Percentiles rank a stretch among this genome's conserved stretches.
These are phyloP conservation scores for Tolypocladium tropicale DNA, from an alignment of 2,329 filamentous ascomycete species.

Conservation along the genomic window DNA sequence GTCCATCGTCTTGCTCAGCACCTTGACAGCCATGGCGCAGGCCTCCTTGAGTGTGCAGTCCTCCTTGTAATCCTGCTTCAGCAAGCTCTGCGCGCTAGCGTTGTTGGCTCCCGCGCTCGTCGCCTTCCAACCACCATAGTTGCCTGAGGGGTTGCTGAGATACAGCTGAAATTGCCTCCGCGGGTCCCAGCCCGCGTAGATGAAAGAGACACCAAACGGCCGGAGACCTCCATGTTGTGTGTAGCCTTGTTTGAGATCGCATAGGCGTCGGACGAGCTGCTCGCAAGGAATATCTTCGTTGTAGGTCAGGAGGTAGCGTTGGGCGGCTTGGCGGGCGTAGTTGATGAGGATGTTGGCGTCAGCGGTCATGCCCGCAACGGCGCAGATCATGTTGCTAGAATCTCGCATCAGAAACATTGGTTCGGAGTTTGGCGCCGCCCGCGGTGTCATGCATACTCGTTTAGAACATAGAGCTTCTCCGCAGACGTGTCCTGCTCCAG, in stretches of 20 bases:
- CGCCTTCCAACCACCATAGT: slow-evolving; percentile 99
- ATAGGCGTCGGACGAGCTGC: slow-evolving; percentile 90
- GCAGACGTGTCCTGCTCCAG: slow-evolving; percentile 98
- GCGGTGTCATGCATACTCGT: slow-evolving; percentile 59
- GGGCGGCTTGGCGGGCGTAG: slow-evolving; percentile 92
- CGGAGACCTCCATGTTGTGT: slow-evolving; percentile 97
- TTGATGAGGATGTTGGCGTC: slow-evolving; percentile 99
- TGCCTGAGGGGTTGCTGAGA: slow-evolving; percentile 96
- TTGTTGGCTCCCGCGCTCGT: slow-evolving; percentile 98
- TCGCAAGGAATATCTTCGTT: slow-evolving; percentile 99
- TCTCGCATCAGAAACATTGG: slow-evolving; percentile 5
- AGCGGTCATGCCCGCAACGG: slow-evolving; percentile 97
- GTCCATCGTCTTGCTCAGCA: slow-evolving; percentile 99
- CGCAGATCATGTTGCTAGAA: slow-evolving; percentile 98
- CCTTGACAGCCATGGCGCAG: slow-evolving; percentile 95
- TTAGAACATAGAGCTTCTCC: slow-evolving; percentile 98
- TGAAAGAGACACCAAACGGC: slow-evolving; percentile 97
- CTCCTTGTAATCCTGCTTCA: slow-evolving; percentile 99
- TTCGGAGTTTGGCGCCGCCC: too few relatives aligned
- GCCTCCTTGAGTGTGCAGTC: slow-evolving; percentile 94
- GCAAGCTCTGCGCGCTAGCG: slow-evolving; percentile 86
- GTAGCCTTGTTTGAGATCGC: slow-evolving; percentile 98
- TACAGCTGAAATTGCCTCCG: slow-evolving; percentile 97
- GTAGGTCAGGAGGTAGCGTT: slow-evolving; percentile 96
- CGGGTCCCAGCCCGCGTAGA: slow-evolving; percentile 96